These are phyloP conservation scores for Spiraea crenata DNA, from an alignment of 331 rosid species.

Conservation along the genomic window DNA sequence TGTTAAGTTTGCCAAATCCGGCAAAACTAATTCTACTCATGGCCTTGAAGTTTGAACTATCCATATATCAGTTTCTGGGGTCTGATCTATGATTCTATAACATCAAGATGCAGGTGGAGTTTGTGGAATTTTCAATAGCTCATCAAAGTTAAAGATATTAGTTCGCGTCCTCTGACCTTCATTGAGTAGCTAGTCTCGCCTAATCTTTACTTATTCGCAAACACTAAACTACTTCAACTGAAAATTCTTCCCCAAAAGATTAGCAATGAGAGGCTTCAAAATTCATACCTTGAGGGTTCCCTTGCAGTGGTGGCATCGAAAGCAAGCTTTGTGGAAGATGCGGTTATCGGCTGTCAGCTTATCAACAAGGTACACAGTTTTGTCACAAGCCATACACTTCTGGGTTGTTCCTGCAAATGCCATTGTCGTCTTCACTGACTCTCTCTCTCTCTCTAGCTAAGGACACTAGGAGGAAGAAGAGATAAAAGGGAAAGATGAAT, in stretches of 20 bases:
- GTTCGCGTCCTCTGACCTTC: background rate
- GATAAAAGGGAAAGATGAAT: conserved; percentile 37
- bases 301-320: conserved; percentile 96
- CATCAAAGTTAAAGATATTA: background rate
- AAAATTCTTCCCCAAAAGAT: background rate
- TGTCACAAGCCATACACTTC: conserved; percentile 99
- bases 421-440: conserved; percentile 35
- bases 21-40: background rate
- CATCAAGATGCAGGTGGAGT: conserved; percentile 11
- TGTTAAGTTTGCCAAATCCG: background rate
- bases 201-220: too few species aligned
- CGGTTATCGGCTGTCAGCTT: conserved; percentile 92
- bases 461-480: conserved; percentile 11
- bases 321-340: conserved; percentile 93
- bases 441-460: conserved; percentile 18
- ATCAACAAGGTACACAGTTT: conserved; percentile 94
- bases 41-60: background rate
- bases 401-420: conserved; percentile 99
- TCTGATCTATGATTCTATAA: conserved; percentile 3
- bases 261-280: background rate
- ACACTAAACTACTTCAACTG: background rate
- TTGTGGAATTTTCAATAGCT: background rate
- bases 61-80: background rate
- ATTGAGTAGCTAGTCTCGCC: too few species aligned
- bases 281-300: conserved; percentile 90